These are phyloP conservation scores for Fusarium sp. DNA, from an alignment of 2,329 filamentous ascomycete species.

Conservation along the genomic window DNA sequence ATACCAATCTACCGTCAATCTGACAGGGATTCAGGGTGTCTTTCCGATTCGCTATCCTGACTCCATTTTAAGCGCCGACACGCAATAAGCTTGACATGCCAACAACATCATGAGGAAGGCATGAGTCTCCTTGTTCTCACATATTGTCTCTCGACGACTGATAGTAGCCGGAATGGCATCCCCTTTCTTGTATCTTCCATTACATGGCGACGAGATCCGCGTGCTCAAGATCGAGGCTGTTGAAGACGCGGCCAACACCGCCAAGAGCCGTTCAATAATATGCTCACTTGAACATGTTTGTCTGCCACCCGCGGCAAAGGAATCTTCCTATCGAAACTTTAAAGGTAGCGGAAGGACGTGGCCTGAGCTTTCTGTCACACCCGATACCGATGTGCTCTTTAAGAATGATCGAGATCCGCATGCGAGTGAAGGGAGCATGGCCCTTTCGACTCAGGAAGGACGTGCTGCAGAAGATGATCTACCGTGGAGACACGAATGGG, in stretches of 20 bases:
- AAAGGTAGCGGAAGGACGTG: background rate
- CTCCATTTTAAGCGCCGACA: background rate
- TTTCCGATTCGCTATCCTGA: background rate
- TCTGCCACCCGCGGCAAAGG: background rate
- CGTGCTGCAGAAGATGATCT: background rate
- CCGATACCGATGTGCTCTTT: background rate
- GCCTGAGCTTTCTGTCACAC: background rate
- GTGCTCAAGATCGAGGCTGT: background rate
- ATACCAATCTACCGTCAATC: no score
- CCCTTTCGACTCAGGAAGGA: no score
- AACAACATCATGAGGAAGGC: no score
- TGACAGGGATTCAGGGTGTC: background rate
- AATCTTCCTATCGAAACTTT: background rate
- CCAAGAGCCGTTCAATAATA: background rate
- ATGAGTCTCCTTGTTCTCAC: no score
- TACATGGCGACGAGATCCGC: background rate
- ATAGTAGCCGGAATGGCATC: no score
- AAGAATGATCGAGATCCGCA: background rate
- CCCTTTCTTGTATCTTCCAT: no score
- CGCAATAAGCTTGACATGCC: no score
- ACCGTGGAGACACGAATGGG: constrained; percentile 5
- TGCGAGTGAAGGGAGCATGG: no score
- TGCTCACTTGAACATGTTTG: background rate
- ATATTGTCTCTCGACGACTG: no score
- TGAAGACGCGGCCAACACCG: background rate